These are phyloP conservation scores for Coriolopsis trogii DNA, from an alignment of 1,284 basidiomycete species.

Conservation along the genomic window DNA sequence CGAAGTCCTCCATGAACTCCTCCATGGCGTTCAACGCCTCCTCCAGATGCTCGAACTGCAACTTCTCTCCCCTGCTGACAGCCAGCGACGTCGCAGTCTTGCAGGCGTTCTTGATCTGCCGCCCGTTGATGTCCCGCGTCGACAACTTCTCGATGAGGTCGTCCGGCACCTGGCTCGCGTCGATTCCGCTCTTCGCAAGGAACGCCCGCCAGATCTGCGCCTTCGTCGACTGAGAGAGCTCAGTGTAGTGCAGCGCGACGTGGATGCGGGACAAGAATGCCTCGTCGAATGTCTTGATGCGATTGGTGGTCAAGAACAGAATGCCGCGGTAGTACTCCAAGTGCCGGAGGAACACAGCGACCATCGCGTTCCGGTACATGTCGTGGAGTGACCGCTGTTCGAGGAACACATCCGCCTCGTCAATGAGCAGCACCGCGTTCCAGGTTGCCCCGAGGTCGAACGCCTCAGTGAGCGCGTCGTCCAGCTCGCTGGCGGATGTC, in stretches of 20 bases:
- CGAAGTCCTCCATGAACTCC: constrained; percentile 55
- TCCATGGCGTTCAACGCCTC: constrained; percentile 62
- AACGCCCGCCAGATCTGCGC: background rate
- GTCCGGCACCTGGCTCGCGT: constrained; percentile 17
- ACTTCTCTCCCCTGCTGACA: constrained; percentile 44
- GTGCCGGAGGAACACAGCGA: constrained; percentile 47
- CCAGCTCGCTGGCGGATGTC: constrained; percentile 42
- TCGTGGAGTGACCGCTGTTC: constrained; percentile 62
- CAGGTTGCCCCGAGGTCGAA: constrained; percentile 54
- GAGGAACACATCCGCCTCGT: constrained; percentile 38
- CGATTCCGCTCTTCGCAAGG: constrained; percentile 29
- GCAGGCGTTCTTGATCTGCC: constrained; percentile 66
- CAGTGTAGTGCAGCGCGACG: constrained; percentile 52
- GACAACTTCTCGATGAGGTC: constrained; percentile 47
- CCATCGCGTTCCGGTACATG: constrained; percentile 63
- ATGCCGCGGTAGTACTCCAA: constrained; percentile 15
- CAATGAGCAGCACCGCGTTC: constrained; percentile 65
- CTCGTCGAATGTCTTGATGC: constrained; percentile 62
- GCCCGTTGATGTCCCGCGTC: constrained; percentile 52
- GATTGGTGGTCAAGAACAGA: constrained; percentile 63
- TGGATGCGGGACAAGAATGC: constrained; percentile 67
- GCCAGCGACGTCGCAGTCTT: constrained; percentile 61
- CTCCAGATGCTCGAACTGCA: constrained; percentile 49
- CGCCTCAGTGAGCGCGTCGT: constrained; percentile 21
- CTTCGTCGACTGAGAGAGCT: constrained; percentile 4